A percentile compares a stretch with the other conserved stretches of the same genome.
phyloP scores from a whole-genome alignment of 192 early-diverging fungal genomes.

The Allomyces arbusculus region DNA sequence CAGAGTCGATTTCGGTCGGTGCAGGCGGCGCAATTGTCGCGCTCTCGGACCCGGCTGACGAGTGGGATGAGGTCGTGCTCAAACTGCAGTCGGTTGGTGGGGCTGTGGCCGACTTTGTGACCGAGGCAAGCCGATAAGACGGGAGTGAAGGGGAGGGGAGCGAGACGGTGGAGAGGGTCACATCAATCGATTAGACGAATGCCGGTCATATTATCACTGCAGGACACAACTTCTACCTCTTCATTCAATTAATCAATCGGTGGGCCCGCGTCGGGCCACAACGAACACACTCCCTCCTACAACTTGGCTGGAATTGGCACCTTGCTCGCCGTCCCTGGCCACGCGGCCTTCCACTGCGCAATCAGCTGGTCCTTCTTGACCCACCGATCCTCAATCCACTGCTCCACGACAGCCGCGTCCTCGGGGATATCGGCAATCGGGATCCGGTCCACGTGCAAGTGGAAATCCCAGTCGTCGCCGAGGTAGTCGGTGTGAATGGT shows the following conservation, averaged over 20 bases:
- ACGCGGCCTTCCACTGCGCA: conserved; percentile 2
- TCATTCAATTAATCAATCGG: too few species aligned
- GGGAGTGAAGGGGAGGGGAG: too few species aligned
- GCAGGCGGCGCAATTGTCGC: conserved; percentile 85
- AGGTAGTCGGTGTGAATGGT: conserved; percentile 1
- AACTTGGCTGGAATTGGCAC: too few species aligned
- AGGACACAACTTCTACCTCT: too few species aligned
- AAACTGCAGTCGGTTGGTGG: conserved; percentile 17
- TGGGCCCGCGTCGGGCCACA: too few species aligned
- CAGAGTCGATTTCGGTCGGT: conserved; percentile 42
- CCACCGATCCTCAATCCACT: conserved; percentile 4
- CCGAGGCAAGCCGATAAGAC: too few species aligned
- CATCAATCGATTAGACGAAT: too few species aligned
- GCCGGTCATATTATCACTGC: too few species aligned
- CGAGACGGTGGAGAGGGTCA: too few species aligned
- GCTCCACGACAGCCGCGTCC: conserved; percentile 1
- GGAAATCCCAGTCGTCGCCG: conserved; percentile 3
- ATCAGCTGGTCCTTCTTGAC: conserved; percentile 5
- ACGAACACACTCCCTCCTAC: too few species aligned
- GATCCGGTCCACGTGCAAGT: conserved; percentile 7
- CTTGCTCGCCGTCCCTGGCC: neutral
- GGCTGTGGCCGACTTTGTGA: too few species aligned
- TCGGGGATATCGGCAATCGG: conserved; percentile 1
- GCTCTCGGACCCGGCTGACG: conserved; percentile 62
- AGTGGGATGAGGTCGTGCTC: conserved; percentile 71